phyloP scores from a whole-genome alignment of 129 eudicot species.

The carrot (Daucus carota) region DNA sequence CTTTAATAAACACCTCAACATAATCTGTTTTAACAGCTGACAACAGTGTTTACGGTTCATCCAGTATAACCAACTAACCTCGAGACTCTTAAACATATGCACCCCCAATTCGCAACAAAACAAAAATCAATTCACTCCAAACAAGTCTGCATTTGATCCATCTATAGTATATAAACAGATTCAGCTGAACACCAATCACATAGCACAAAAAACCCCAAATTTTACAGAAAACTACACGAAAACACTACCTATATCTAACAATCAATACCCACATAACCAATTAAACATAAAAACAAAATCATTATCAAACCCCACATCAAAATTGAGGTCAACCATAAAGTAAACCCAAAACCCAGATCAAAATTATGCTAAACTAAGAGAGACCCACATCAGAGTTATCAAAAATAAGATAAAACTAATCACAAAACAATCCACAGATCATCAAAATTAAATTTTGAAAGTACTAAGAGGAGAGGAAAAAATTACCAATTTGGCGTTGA shows the following conservation, averaged over 20 bases:
- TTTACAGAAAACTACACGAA: not conserved
- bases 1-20: not conserved
- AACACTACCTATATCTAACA: not conserved
- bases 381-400: not conserved
- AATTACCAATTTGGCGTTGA: constrained; percentile 12
- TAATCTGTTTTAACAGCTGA: not conserved
- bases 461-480: not conserved
- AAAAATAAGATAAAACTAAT: not conserved
- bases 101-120: not conserved
- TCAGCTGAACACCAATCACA: not conserved
- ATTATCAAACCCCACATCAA: not conserved
- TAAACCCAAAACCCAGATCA: constrained; percentile 9
- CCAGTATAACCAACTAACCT: not conserved
- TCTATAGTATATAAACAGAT: not conserved
- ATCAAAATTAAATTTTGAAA: not conserved
- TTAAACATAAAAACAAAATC: not conserved
- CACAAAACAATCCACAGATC: not conserved
- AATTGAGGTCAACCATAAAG: constrained; percentile 8
- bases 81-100: not conserved
- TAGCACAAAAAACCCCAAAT: not conserved
- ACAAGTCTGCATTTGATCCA: not conserved
- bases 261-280: not conserved
- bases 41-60: not conserved
- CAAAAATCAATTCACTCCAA: not conserved
- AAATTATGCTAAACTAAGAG: not conserved